Evolutionary conservation across 2,329 filamentous ascomycete genomes (phyloP).

Genomic region (Corynespora cassiicola): DNA sequence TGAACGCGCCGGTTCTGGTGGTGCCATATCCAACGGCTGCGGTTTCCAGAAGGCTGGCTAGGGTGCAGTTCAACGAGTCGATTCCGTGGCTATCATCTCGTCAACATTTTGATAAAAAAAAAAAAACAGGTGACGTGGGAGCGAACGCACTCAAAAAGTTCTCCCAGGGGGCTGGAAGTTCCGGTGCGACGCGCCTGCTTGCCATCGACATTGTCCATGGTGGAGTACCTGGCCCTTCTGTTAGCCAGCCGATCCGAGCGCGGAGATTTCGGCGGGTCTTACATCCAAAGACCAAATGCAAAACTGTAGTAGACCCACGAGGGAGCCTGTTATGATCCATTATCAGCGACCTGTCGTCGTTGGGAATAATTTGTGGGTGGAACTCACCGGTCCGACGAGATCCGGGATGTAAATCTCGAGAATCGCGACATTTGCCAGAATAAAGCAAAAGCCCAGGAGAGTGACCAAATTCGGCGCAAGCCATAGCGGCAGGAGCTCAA

Average conservation of each 20-base stretch:
- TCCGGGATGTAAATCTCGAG: conserved; percentile 86
- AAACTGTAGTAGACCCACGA: conserved; percentile 97
- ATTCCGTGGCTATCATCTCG: conserved; percentile 75
- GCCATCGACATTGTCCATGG: conserved; percentile 98
- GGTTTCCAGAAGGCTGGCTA: conserved; percentile 88
- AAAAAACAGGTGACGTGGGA: background rate
- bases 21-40: conserved; percentile 92
- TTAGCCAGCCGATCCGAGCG: conserved; percentile 15
- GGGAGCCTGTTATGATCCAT: conserved; percentile 65
- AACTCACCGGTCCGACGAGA: conserved; percentile 81
- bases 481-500: conserved; percentile 92
- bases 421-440: conserved; percentile 79
- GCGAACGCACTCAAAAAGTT: conserved; percentile 81
- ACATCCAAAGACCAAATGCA: conserved; percentile 95
- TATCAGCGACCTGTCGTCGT: conserved; percentile 16
- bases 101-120: conserved; percentile 29
- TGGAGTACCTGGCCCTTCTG: conserved; percentile 70
- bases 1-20: conserved; percentile 85
- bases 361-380: background rate
- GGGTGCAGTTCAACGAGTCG: conserved; percentile 95
- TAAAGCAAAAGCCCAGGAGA: conserved; percentile 91
- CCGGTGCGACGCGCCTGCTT: conserved; percentile 96
- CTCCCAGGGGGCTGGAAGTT: conserved; percentile 91
- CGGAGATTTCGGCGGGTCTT: conserved; percentile 16
- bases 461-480: conserved; percentile 98